Conservation (phyloP, 306 rosid genomes). For the Ochetophila trinervis region DNA sequence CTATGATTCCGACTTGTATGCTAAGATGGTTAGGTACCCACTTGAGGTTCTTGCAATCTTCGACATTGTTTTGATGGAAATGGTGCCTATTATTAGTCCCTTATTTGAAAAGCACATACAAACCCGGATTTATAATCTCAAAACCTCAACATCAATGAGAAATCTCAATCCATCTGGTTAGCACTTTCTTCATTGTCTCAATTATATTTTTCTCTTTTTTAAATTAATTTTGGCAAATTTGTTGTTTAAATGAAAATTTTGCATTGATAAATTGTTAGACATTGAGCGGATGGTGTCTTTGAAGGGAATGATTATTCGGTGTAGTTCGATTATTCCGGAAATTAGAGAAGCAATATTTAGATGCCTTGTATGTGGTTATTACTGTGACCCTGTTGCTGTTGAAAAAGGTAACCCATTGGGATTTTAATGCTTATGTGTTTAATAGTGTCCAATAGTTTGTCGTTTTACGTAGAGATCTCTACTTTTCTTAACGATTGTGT, state of each 20-base stretch:
- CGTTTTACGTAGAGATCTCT: slow-evolving; percentile 2
- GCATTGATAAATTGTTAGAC: slow-evolving; percentile 39
- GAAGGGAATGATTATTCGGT: slow-evolving; percentile 90
- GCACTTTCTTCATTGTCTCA: slow-evolving; percentile 10
- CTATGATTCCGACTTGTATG: slow-evolving; percentile 84
- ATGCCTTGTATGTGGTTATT: slow-evolving; percentile 89
- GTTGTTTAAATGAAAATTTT: slow-evolving; percentile 2
- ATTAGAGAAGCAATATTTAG: slow-evolving; percentile 94
- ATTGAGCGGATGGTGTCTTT: slow-evolving; percentile 93
- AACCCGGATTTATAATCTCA: slow-evolving; percentile 83
- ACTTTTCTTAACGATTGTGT: slow-evolving; percentile 16
- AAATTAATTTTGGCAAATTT: background rate
- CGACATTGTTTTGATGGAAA: slow-evolving; percentile 90
- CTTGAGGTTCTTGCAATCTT: slow-evolving; percentile 95
- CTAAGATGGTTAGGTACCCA: slow-evolving; percentile 89
- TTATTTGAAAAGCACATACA: slow-evolving; percentile 88
- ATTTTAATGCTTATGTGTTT: slow-evolving; percentile 1
- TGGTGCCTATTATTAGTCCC: slow-evolving; percentile 75
- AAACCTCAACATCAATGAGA: slow-evolving; percentile 73
- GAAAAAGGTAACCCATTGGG: slow-evolving; percentile 63
- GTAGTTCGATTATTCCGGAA: slow-evolving; percentile 88
- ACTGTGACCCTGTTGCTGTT: slow-evolving; percentile 68
- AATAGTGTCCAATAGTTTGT: background rate
- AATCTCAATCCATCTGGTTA: slow-evolving; percentile 93
- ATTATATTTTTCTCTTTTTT: background rate